Conservation (phyloP, 2,329 filamentous ascomycete species). For the Taxawa tesnikishii region DNA sequence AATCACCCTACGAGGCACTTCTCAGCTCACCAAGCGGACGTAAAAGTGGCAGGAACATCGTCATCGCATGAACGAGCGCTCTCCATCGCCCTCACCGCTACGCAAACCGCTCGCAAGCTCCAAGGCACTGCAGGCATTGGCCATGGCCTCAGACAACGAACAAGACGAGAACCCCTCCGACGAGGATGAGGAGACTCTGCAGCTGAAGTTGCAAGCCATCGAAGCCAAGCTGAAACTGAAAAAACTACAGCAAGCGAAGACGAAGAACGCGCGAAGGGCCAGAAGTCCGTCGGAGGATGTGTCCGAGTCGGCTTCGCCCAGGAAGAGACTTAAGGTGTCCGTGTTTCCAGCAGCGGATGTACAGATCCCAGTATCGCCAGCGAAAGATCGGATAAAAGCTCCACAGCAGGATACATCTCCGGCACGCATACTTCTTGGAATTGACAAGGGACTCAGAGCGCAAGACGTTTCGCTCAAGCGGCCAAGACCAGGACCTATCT, state of each 20-base stretch:
- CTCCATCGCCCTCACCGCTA: constrained; percentile 46
- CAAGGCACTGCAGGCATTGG: constrained; percentile 14
- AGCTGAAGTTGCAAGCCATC: constrained; percentile 77
- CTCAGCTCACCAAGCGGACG: constrained; percentile 67
- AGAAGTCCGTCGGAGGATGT: background rate
- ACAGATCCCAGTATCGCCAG: constrained; percentile 67
- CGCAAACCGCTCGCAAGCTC: constrained; percentile 14
- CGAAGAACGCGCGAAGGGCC: constrained; percentile 9
- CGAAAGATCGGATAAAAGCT: constrained; percentile 33
- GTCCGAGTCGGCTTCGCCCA: constrained; percentile 9
- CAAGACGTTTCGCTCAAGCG: constrained; percentile 76
- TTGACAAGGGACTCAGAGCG: constrained; percentile 75
- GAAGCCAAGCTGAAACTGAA: constrained; percentile 81
- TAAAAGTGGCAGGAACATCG: constrained; percentile 58
- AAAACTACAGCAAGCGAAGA: constrained; percentile 58
- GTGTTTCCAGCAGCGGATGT: constrained; percentile 27
- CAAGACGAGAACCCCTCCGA: constrained; percentile 51
- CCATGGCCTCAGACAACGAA: constrained; percentile 19
- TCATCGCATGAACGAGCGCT: constrained; percentile 32
- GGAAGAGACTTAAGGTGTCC: constrained; percentile 7
- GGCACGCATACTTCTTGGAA: constrained; percentile 66
- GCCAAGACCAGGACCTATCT: constrained; percentile 29
- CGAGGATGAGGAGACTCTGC: constrained; percentile 78
- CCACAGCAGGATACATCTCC: constrained; percentile 56
- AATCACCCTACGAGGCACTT: constrained; percentile 49